phyloP scores from a whole-genome alignment of 768 basidiomycete species.

The Hygrophoropsis aurantiaca region DNA sequence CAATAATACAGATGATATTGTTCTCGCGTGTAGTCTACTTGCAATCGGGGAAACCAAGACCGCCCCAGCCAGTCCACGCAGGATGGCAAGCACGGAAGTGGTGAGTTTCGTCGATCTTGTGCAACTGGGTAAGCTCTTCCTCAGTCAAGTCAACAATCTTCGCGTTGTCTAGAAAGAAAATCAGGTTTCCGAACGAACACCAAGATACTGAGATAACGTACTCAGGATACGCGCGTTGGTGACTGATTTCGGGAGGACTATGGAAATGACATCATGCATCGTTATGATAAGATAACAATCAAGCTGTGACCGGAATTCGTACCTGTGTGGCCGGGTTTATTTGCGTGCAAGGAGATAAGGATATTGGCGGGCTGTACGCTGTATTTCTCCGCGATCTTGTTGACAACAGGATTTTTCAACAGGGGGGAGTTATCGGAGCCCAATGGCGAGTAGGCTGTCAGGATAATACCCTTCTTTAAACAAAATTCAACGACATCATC shows the following conservation, averaged over 20 bases:
- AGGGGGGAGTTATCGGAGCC: conserved; percentile 70
- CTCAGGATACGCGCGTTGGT: conserved; percentile 59
- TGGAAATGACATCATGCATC: neutral
- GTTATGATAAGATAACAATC: neutral
- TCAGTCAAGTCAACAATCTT: conserved; percentile 58
- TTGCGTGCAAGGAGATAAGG: conserved; percentile 70
- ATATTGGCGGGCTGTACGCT: conserved; percentile 57
- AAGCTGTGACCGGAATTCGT: neutral
- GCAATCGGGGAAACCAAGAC: conserved; percentile 58
- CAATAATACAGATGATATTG: neutral
- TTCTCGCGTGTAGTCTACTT: conserved; percentile 11
- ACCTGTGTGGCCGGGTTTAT: conserved; percentile 56
- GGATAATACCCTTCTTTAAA: conserved; percentile 56
- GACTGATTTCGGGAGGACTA: conserved; percentile 75
- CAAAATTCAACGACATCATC: conserved; percentile 64
- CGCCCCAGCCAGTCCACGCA: conserved; percentile 61
- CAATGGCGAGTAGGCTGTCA: conserved; percentile 77
- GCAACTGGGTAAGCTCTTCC: conserved; percentile 57
- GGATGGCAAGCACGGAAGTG: conserved; percentile 65
- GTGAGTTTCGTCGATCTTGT: conserved; percentile 53
- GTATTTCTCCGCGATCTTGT: conserved; percentile 60
- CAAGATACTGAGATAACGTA: conserved; percentile 20
- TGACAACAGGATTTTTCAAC: conserved; percentile 54
- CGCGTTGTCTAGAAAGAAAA: conserved; percentile 44
- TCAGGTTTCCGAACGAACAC: neutral